These are phyloP conservation scores for Leccinum boreale DNA, from an alignment of 768 basidiomycete genomes.

Conservation along the genomic window DNA sequence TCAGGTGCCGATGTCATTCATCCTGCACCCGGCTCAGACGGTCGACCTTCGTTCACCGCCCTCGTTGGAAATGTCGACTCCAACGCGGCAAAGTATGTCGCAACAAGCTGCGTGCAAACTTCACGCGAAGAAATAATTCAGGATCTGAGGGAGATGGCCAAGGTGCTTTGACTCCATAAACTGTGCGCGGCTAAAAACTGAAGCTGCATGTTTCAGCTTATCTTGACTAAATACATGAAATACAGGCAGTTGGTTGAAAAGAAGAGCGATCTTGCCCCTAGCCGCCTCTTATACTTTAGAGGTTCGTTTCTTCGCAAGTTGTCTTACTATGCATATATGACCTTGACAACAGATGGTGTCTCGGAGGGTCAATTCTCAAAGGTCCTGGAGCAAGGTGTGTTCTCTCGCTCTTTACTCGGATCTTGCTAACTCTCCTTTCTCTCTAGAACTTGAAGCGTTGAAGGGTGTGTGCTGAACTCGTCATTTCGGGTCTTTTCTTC, in stretches of 20 bases:
- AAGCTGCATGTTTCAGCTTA: constrained; percentile 36
- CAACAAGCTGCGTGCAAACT: constrained; percentile 59
- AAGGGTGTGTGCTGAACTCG: constrained; percentile 41
- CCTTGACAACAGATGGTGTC: constrained; percentile 42
- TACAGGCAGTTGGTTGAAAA: constrained; percentile 59
- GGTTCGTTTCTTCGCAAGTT: constrained; percentile 36
- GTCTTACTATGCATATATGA: neutral
- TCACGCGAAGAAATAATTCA: constrained; percentile 77
- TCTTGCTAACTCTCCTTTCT: constrained; percentile 1
- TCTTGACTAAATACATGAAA: constrained; percentile 53
- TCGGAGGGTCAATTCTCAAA: constrained; percentile 53
- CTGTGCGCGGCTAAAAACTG: constrained; percentile 5
- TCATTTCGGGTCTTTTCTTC: neutral
- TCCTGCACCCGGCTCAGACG: constrained; percentile 75
- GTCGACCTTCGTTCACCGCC: constrained; percentile 76
- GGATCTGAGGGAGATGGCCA: constrained; percentile 63
- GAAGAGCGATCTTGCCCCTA: constrained; percentile 45
- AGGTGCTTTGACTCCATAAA: constrained; percentile 33
- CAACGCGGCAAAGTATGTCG: constrained; percentile 67
- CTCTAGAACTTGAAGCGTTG: constrained; percentile 55
- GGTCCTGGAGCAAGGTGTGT: constrained; percentile 52
- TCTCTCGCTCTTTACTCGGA: neutral
- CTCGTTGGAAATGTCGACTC: constrained; percentile 80
- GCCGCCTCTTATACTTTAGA: constrained; percentile 73
- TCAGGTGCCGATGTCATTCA: constrained; percentile 81